Base-by-base conservation (phyloP, 139 green algal genomes). In the Ostreobium quekettii region DNA sequence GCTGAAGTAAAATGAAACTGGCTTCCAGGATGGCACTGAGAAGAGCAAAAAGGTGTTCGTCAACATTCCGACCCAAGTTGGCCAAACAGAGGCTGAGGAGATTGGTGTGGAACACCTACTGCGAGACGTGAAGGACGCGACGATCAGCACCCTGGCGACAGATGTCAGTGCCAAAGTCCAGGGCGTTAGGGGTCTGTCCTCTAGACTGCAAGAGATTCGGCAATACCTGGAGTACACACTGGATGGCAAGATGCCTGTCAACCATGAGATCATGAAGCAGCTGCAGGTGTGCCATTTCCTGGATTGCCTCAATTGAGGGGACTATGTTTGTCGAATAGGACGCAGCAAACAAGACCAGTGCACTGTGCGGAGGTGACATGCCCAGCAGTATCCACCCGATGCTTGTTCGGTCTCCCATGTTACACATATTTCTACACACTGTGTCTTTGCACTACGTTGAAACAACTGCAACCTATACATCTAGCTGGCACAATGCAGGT, bases 31-130 rank as follows among this genome's bases (percentile, higher is more conserved):
- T 78, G 93, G 90, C 57, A 97, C 90, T 2, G 82, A 97, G 80
- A 95, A 95, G 77, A 87, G 75, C 56, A 82, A 90, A 66, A 89
- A 82, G 26, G 83, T 95, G 37, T 98, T 99, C 82, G 82, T 93
- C 35, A 93, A 95, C 67, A 64, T 99, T 35, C 86, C 90, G 28
- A 97, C 87, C 35, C 86, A 95, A 71, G 91, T 99, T 3, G 93
- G 91, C 1, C 90, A 95, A 56, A 96, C 92, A 57, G 95, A 99
- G 72, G 90, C 95, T 24, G 95, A 99, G 74, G 94, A 98, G 70
- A 94, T 96, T 47, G 90, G 89, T 82, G 95, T 99, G 67, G 95
- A 99, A 86, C 95, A 99, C 82, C 74, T 99, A 75, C 78, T 99
- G 74, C 77, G 64, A 37, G 29, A 68, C 35, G 68, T 74, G 7